phyloP scores from a whole-genome alignment of 2,329 filamentous ascomycete species.

The Fusarium buharicum region DNA sequence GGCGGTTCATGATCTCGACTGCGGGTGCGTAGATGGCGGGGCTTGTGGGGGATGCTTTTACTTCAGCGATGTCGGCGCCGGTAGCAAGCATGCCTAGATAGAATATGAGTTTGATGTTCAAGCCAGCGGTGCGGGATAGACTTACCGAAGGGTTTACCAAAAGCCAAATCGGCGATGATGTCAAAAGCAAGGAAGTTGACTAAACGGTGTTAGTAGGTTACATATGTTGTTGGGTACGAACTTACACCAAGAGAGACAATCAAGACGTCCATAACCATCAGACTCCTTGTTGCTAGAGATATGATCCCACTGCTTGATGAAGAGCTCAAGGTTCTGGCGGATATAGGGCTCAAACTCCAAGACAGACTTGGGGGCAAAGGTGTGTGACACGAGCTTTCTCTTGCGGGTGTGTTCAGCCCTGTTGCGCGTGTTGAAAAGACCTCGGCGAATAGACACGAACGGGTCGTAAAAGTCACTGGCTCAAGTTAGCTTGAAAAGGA shows the following conservation, averaged over 20 bases:
- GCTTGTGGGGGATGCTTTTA: slow-evolving; percentile 68
- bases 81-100: slow-evolving; percentile 72
- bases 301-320: slow-evolving; percentile 77
- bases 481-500: neutral
- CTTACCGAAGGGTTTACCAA: slow-evolving; percentile 60
- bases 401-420: slow-evolving; percentile 85
- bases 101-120: fast-evolving
- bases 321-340: slow-evolving; percentile 79
- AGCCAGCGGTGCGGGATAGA: fast-evolving
- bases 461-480: slow-evolving; percentile 86
- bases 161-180: slow-evolving; percentile 60
- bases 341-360: slow-evolving; percentile 91
- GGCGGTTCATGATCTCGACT: slow-evolving; percentile 89
- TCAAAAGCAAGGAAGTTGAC: slow-evolving; percentile 65
- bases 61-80: slow-evolving; percentile 80
- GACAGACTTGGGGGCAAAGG: slow-evolving; percentile 86
- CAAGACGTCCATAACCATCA: slow-evolving; percentile 68
- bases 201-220: neutral
- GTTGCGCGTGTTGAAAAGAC: slow-evolving; percentile 90
- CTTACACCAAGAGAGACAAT: slow-evolving; percentile 77
- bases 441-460: slow-evolving; percentile 86
- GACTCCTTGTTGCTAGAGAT: slow-evolving; percentile 66
- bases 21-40: slow-evolving; percentile 77
- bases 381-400: slow-evolving; percentile 88
- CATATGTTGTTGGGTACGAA: fast-evolving